phyloP scores from a whole-genome alignment of 2,329 filamentous ascomycete genomes.

The Aspergillus brasiliensis region DNA sequence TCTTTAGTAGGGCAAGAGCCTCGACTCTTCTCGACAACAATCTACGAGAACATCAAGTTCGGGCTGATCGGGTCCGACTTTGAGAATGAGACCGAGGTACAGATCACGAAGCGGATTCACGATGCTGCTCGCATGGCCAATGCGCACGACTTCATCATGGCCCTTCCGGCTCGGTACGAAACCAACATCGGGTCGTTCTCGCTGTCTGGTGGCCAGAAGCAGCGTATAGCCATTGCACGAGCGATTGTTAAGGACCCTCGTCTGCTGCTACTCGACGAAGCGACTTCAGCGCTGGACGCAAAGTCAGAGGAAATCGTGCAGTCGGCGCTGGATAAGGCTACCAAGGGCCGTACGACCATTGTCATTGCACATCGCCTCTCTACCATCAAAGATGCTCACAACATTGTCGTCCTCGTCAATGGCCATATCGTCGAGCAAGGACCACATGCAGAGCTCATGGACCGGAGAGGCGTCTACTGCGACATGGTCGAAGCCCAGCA shows the following conservation, averaged over 20 bases:
- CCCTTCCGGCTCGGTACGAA: slow-evolving; percentile 63
- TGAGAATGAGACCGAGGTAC: slow-evolving; percentile 63
- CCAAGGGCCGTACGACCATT: slow-evolving; percentile 51
- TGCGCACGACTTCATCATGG: slow-evolving; percentile 77
- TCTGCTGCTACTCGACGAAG: slow-evolving; percentile 83
- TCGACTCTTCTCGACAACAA: slow-evolving; percentile 77
- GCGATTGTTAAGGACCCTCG: slow-evolving; percentile 79
- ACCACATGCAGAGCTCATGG: slow-evolving; percentile 72
- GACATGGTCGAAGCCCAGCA: slow-evolving; percentile 70
- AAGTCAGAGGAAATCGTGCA: slow-evolving; percentile 85
- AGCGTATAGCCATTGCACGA: slow-evolving; percentile 82
- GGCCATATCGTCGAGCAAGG: slow-evolving; percentile 87
- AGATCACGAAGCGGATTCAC: slow-evolving; percentile 26
- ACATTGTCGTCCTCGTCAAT: slow-evolving; percentile 71
- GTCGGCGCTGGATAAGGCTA: slow-evolving; percentile 73
- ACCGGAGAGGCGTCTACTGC: slow-evolving; percentile 69
- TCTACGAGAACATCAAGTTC: slow-evolving; percentile 73
- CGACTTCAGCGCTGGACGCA: slow-evolving; percentile 82
- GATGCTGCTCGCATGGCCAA: slow-evolving; percentile 43
- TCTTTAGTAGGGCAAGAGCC: slow-evolving; percentile 85
- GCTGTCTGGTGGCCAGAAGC: slow-evolving; percentile 57
- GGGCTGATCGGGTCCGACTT: slow-evolving; percentile 65
- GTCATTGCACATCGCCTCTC: slow-evolving; percentile 48
- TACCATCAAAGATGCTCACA: slow-evolving; percentile 45
- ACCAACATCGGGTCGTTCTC: slow-evolving; percentile 19